These are phyloP conservation scores for Asterophora parasitica DNA, from an alignment of 768 basidiomycete genomes.

Conservation along the genomic window DNA sequence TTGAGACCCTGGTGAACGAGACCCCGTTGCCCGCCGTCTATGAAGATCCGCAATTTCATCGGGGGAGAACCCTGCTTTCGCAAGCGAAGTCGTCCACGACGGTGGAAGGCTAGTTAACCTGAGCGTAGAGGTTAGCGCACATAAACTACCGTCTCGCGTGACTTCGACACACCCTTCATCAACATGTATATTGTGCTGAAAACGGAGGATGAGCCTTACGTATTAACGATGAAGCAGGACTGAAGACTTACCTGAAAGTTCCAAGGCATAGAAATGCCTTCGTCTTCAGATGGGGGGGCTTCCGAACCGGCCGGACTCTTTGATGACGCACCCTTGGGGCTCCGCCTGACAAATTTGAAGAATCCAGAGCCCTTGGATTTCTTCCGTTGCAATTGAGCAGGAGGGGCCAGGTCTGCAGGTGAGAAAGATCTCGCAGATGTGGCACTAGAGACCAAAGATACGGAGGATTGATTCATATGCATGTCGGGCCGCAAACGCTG, in stretches of 20 bases:
- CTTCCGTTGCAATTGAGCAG: conserved; percentile 15
- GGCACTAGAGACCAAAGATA: conserved; percentile 34
- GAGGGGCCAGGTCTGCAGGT: conserved; percentile 13
- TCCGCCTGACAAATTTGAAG: conserved; percentile 38
- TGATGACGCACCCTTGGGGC: conserved; percentile 23
- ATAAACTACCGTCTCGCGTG: background rate
- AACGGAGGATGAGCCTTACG: background rate
- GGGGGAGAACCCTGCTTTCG: conserved; percentile 58
- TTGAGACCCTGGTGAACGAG: conserved; percentile 30
- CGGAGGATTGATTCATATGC: conserved; percentile 27
- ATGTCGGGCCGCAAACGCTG: conserved; percentile 28
- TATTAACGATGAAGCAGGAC: background rate
- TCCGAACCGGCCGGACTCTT: conserved; percentile 20
- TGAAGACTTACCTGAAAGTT: conserved; percentile 60
- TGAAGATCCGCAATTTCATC: conserved; percentile 65
- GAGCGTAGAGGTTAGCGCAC: conserved; percentile 4
- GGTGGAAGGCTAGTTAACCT: conserved; percentile 68
- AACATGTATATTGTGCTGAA: conserved; percentile 73
- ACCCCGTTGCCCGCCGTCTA: conserved; percentile 30
- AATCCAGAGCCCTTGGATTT: conserved; percentile 36
- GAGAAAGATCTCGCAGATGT: conserved; percentile 25
- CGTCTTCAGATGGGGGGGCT: conserved; percentile 37
- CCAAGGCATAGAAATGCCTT: conserved; percentile 64
- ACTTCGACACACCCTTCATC: conserved; percentile 58
- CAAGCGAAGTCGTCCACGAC: conserved; percentile 63